Percentiles rank a stretch among this genome's conserved stretches.
These are phyloP conservation scores for Tricholoma hemisulphureum DNA, from an alignment of 768 basidiomycete genomes.

Conservation along the genomic window DNA sequence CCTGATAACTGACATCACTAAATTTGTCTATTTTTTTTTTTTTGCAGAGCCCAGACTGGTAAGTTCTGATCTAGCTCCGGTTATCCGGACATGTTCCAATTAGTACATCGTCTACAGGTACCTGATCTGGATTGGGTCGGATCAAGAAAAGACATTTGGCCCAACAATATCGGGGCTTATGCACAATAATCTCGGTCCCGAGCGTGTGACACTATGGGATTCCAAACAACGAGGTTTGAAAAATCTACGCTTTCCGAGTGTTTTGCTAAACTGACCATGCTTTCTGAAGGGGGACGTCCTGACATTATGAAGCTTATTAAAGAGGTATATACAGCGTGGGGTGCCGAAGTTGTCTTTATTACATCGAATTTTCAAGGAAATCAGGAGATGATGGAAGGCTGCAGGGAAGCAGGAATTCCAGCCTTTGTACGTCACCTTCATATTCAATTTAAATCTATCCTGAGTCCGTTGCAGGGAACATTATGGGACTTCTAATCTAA, in stretches of 20 bases:
- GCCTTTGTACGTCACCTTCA: conserved; percentile 39
- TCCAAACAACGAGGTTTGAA: conserved; percentile 58
- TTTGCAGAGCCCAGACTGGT: conserved; percentile 54
- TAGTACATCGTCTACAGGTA: conserved; percentile 45
- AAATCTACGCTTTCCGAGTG: no score
- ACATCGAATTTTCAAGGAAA: conserved; percentile 83
- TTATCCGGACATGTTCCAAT: conserved; percentile 5
- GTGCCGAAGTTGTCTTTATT: conserved; percentile 80
- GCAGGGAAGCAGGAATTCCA: conserved; percentile 66
- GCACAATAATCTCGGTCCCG: conserved; percentile 66
- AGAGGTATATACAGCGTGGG: conserved; percentile 66
- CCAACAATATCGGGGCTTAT: conserved; percentile 72
- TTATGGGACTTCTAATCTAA: not conserved
- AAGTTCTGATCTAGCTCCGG: conserved; percentile 17
- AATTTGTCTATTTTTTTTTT: not conserved
- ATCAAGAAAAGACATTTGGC: conserved; percentile 78
- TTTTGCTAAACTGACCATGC: not conserved
- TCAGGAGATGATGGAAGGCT: conserved; percentile 76
- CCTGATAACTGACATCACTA: not conserved
- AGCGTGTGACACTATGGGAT: conserved; percentile 77
- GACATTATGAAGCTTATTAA: conserved; percentile 75
- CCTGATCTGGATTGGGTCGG: conserved; percentile 79
- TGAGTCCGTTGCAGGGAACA: not conserved
- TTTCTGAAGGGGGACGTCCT: conserved; percentile 51
- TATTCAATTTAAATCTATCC: not conserved